These are phyloP conservation scores for Iris pallida DNA, from an alignment of 116 monocot genomes.

Conservation along the genomic window DNA sequence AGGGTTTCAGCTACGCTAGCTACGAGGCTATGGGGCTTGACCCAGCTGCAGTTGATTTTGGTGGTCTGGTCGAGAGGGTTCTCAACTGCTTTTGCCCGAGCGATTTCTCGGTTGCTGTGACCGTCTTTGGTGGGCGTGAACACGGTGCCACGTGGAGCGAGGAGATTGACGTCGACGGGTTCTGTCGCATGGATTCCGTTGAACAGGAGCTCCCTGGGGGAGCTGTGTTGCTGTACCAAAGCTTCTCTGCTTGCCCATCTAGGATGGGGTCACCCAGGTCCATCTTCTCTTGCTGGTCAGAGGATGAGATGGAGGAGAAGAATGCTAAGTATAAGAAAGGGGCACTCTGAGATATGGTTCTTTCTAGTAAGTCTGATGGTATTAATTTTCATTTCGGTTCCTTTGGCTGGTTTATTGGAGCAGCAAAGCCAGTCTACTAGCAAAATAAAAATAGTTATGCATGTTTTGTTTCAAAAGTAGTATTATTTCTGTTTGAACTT, in stretches of 20 bases:
- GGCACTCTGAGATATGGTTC: too few species aligned
- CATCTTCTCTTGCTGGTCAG: conserved; percentile 41
- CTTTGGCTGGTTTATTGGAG: too few species aligned
- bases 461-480: too few species aligned
- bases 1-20: conserved; percentile 81
- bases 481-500: too few species aligned
- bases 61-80: conserved; percentile 42
- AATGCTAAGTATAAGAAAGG: too few species aligned
- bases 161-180: conserved; percentile 28
- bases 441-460: too few species aligned
- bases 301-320: conserved; percentile 12
- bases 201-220: conserved; percentile 52
- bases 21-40: conserved; percentile 77
- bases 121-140: conserved; percentile 43
- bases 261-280: conserved; percentile 31
- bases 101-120: conserved; percentile 69
- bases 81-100: conserved; percentile 54
- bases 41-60: conserved; percentile 11
- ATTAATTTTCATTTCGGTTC: too few species aligned
- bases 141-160: conserved; percentile 34
- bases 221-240: conserved; percentile 59
- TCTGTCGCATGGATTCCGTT: conserved; percentile 21
- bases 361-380: too few species aligned
- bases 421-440: too few species aligned
- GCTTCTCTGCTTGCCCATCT: conserved; percentile 18